Percentiles rank a stretch among this genome's conserved stretches.
phyloP scores from a whole-genome alignment of 2,329 filamentous ascomycete species.

The Escovopsis sp. region DNA sequence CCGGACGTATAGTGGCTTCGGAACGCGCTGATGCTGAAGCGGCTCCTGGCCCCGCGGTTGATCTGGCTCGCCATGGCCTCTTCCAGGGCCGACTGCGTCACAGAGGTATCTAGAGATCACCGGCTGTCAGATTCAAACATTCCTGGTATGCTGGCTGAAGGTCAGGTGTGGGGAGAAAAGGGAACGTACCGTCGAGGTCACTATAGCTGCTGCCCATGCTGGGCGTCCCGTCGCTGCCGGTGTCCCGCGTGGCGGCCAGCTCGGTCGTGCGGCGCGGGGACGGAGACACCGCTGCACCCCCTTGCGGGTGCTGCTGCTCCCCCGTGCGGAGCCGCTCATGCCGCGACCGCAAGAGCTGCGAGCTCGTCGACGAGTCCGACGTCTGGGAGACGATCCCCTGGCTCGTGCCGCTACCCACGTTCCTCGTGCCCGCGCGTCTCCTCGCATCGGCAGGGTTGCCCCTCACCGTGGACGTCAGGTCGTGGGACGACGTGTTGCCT shows the following conservation, averaged over 20 bases:
- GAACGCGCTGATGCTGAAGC: slow-evolving; percentile 54
- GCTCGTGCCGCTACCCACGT: slow-evolving; percentile 16
- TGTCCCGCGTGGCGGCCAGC: slow-evolving; percentile 38
- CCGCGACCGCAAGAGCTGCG: slow-evolving; percentile 24
- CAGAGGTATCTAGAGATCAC: slow-evolving; percentile 53
- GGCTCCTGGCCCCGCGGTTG: slow-evolving; percentile 21
- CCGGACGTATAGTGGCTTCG: slow-evolving; percentile 42
- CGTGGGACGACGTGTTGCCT: slow-evolving; percentile 22
- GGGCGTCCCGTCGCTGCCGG: slow-evolving; percentile 54
- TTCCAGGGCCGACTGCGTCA: slow-evolving; percentile 67
- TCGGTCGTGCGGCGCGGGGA: slow-evolving; percentile 45
- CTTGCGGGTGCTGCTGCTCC: slow-evolving; percentile 26
- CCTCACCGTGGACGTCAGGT: slow-evolving; percentile 37
- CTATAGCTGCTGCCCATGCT: slow-evolving; percentile 80
- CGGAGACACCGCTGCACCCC: slow-evolving; percentile 16
- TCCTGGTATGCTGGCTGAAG: slow-evolving; percentile 1
- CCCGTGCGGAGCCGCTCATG: slow-evolving; percentile 17
- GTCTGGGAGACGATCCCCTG: slow-evolving; percentile 33
- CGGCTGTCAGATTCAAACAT: not conserved
- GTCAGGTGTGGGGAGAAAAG: slow-evolving; percentile 3
- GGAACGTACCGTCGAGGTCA: slow-evolving; percentile 60
- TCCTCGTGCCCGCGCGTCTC: slow-evolving; percentile 14
- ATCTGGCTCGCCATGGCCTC: slow-evolving; percentile 51
- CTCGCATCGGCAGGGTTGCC: slow-evolving; percentile 24
- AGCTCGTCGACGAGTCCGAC: slow-evolving; percentile 47